A percentile compares a stretch with the other conserved stretches of the same genome.
Conservation (phyloP, 768 basidiomycete genomes). For the Suillus brevipes region DNA sequence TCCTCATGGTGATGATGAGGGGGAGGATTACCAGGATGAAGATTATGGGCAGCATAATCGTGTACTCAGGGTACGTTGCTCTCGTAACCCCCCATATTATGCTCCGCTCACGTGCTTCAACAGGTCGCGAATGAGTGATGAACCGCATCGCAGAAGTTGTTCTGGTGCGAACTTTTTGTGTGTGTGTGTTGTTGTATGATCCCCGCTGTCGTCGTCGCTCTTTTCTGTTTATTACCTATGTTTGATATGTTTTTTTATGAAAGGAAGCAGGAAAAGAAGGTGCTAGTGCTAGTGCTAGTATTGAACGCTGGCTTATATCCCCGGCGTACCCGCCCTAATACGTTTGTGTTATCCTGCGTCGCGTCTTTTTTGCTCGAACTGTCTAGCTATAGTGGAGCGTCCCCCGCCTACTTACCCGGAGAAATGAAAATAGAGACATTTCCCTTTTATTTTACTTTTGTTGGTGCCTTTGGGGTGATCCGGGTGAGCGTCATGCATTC, state of each 20-base stretch:
- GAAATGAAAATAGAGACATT: too few relatives aligned
- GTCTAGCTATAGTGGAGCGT: too few relatives aligned
- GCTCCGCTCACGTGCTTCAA: neutral
- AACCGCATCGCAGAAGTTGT: neutral
- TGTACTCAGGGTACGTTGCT: slow-evolving; percentile 31
- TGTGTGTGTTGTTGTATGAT: neutral
- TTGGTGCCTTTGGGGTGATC: too few relatives aligned
- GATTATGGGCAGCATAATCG: slow-evolving; percentile 31
- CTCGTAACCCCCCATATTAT: too few relatives aligned
- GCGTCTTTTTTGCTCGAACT: too few relatives aligned
- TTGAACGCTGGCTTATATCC: neutral
- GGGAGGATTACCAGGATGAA: slow-evolving; percentile 12
- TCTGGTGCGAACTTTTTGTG: neutral
- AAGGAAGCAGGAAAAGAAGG: neutral
- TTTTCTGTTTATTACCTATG: slow-evolving; percentile 4
- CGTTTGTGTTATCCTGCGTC: too few relatives aligned
- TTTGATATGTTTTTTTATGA: neutral
- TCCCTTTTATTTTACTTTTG: too few relatives aligned
- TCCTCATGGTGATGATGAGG: neutral
- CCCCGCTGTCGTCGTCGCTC: neutral
- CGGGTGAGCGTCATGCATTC: too few relatives aligned
- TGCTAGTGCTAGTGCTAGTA: too few relatives aligned
- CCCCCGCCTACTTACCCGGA: too few relatives aligned
- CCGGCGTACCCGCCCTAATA: too few relatives aligned
- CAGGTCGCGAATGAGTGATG: slow-evolving; percentile 4